Evolutionary conservation across 331 rosid species (phyloP).

Genomic region (Rhamnella rubrinervis): DNA sequence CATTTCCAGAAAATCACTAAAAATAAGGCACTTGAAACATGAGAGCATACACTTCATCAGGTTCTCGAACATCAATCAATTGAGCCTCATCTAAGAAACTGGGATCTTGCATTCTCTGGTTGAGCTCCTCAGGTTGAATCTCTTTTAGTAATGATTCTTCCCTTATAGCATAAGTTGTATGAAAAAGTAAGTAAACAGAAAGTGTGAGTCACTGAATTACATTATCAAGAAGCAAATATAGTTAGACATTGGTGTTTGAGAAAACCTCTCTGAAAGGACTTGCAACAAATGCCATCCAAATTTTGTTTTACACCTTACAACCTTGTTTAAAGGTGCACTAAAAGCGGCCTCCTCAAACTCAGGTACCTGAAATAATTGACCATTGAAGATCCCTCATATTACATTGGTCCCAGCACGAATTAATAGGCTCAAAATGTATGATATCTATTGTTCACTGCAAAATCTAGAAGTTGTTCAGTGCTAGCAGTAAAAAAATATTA

Average conservation of each 20-base stretch:
- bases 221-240: slow-evolving; percentile 9
- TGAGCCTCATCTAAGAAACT: slow-evolving; percentile 73
- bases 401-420: slow-evolving; percentile 15
- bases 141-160: slow-evolving; percentile 70
- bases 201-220: slow-evolving; percentile 5
- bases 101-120: slow-evolving; percentile 67
- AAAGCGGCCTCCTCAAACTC: slow-evolving; percentile 98
- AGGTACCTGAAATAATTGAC: slow-evolving; percentile 62
- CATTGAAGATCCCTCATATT: slow-evolving; percentile 26
- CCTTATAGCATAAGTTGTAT: slow-evolving; percentile 43
- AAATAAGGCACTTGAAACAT: slow-evolving; percentile 2
- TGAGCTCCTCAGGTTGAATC: slow-evolving; percentile 71
- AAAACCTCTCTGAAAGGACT: slow-evolving; percentile 62
- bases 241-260: slow-evolving; percentile 11
- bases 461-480: too few relatives aligned
- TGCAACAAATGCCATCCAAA: slow-evolving; percentile 97
- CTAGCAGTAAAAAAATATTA: too few relatives aligned
- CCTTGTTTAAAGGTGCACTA: slow-evolving; percentile 78
- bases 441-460: too few relatives aligned
- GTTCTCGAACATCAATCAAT: slow-evolving; percentile 86
- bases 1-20: slow-evolving; percentile 8
- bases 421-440: neutral
- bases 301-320: slow-evolving; percentile 83
- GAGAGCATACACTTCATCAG: slow-evolving; percentile 86
- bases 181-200: slow-evolving; percentile 21